Conservation (phyloP, 176 grass and related monocot genomes). For the Olyra latifolia region DNA sequence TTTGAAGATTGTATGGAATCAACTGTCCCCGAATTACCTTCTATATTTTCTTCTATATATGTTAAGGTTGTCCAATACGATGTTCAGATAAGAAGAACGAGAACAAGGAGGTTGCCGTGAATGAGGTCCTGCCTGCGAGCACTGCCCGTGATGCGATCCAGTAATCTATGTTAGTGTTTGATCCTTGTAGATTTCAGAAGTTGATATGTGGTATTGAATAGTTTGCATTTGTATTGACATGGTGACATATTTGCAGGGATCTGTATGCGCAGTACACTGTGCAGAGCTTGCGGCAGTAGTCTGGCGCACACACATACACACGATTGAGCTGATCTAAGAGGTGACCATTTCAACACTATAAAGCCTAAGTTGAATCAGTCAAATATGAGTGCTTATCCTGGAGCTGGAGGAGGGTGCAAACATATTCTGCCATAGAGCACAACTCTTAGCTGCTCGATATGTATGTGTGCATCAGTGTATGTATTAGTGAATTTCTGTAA, state of each 20-base stretch:
- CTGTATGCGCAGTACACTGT: slow-evolving; percentile 56
- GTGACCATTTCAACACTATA: not conserved
- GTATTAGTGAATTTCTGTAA: slow-evolving; percentile 20
- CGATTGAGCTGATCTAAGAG: not conserved
- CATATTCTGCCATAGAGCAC: not conserved
- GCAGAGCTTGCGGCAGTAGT: slow-evolving; percentile 59
- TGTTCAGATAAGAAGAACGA: slow-evolving; percentile 79
- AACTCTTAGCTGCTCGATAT: not conserved
- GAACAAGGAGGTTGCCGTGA: slow-evolving; percentile 70
- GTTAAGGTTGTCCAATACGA: slow-evolving; percentile 7
- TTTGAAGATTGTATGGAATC: slow-evolving; percentile 65
- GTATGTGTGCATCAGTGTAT: not conserved
- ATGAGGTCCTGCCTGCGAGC: slow-evolving; percentile 50
- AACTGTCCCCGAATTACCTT: not conserved
- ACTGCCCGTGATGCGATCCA: slow-evolving; percentile 60
- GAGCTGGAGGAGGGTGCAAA: not conserved
- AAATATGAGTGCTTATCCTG: not conserved
- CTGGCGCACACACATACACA: no score
- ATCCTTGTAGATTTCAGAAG: not conserved
- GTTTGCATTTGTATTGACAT: not conserved
- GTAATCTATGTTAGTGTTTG: slow-evolving; percentile 59
- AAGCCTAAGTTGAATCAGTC: not conserved
- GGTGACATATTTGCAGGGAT: slow-evolving; percentile 39
- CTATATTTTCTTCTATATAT: not conserved
- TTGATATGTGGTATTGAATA: not conserved